Base-by-base conservation (phyloP, 2,329 filamentous ascomycete species). In the Emmonsiellopsis sp. region DNA sequence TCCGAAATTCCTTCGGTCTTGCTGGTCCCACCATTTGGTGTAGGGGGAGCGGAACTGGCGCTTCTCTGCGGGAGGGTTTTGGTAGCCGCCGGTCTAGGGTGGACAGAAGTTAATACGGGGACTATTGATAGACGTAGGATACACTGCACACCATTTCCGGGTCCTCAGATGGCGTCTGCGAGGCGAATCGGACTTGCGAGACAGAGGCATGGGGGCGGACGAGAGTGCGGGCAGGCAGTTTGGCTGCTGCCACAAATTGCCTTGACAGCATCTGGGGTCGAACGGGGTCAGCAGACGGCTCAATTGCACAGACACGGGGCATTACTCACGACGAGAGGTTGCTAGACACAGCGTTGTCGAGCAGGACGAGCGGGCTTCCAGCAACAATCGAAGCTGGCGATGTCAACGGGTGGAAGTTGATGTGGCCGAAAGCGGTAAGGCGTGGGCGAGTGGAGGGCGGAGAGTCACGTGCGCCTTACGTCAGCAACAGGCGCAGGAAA, bases 1-100 rank as follows among this genome's bases (percentile, higher is more conserved):
- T 72, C 91, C 91, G 70, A 88, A 97, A 79, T 98, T 97, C 66
- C 93, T 84, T 69, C 91, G 85, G 73, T 97, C 93, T 76, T 98
- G 93, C 72, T 90, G 87, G 74, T 98, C 92, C 89, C 90, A 97
- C 89, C 90, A 98, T 68, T 89, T 85, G 67, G 74, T 92, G 70
- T 97, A 82, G 37, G 94, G 93, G 72, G 97, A 93, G 69, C 93
- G 89, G 76, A 89, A 87, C 71, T 90, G 85, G 63, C 92, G 87
- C 79, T 95, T 96, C 73, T 92, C 76, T 52, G 79, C 64, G 44
- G 74, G 74, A 59, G 74, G 74, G 60, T 77, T 77, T 57, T 70
- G 67, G 59, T 76, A 77, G 61, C 69, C 70, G 57, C 69, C 69
- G 57, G 76, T 76, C 74, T 76, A 49, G 38, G 20, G 26, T 50